These are phyloP conservation scores for Hirsutella rhossiliensis DNA, from an alignment of 2,329 filamentous ascomycete genomes.

Conservation along the genomic window DNA sequence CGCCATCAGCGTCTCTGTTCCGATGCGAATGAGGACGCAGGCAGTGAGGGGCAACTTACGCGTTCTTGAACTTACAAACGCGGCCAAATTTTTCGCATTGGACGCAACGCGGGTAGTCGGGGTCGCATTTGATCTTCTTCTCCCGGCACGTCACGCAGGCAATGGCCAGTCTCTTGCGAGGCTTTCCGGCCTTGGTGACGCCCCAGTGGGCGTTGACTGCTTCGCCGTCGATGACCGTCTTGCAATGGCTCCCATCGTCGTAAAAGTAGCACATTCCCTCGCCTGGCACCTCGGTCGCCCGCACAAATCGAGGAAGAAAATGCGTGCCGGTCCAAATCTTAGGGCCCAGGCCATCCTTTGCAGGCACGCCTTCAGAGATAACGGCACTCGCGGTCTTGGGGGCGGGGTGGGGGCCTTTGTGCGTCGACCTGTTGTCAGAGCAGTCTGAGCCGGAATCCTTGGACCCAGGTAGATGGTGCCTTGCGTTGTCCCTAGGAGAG, in stretches of 20 bases:
- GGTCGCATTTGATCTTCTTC: slow-evolving; percentile 97
- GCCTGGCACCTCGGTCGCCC: slow-evolving; percentile 55
- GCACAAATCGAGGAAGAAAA: slow-evolving; percentile 53
- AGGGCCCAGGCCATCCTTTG: slow-evolving; percentile 50
- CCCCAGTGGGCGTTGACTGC: slow-evolving; percentile 86
- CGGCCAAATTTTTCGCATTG: slow-evolving; percentile 89
- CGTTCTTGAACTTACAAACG: slow-evolving; percentile 73
- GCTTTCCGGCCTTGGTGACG: slow-evolving; percentile 87
- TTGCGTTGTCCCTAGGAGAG: slow-evolving; percentile 21
- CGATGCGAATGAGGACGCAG: not conserved
- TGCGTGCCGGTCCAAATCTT: slow-evolving; percentile 60
- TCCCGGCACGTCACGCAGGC: slow-evolving; percentile 89
- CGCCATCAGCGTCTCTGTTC: slow-evolving; percentile 1
- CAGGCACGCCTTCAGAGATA: slow-evolving; percentile 29
- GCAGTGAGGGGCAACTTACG: slow-evolving; percentile 42
- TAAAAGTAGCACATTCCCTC: slow-evolving; percentile 79
- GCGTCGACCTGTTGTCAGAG: slow-evolving; percentile 13
- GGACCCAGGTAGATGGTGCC: slow-evolving; percentile 23
- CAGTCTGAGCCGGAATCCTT: slow-evolving; percentile 18
- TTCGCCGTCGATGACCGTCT: slow-evolving; percentile 75
- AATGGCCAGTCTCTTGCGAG: slow-evolving; percentile 79
- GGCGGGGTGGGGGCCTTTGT: not conserved
- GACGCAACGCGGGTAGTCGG: slow-evolving; percentile 73
- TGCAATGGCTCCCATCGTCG: slow-evolving; percentile 73
- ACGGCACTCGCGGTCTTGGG: slow-evolving; percentile 10